A percentile compares a stretch with the other conserved stretches of the same genome.
Evolutionary conservation across 2,329 filamentous ascomycete genomes (phyloP).

Genomic region (Thermothelomyces thermophilus): DNA sequence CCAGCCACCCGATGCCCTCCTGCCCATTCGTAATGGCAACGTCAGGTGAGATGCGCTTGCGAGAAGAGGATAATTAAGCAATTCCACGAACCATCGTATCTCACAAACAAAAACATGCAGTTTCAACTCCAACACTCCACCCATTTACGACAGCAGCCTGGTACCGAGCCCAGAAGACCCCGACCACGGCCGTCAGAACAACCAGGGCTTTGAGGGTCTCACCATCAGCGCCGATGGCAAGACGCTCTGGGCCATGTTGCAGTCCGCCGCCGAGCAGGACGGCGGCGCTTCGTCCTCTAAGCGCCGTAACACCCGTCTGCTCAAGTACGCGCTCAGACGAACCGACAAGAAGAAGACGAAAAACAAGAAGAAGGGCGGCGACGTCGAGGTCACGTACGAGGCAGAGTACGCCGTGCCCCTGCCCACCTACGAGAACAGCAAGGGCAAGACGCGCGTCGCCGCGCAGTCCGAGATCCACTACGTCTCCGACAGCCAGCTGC

Average conservation of each 20-base stretch:
- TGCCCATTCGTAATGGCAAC: conserved; percentile 56
- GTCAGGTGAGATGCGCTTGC: conserved; percentile 21
- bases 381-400: conserved; percentile 37
- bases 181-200: conserved; percentile 59
- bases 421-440: conserved; percentile 49
- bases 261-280: conserved; percentile 55
- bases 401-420: conserved; percentile 62
- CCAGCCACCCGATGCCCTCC: conserved; percentile 55
- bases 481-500: conserved; percentile 56
- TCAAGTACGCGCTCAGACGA: conserved; percentile 61
- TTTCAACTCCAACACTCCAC: conserved; percentile 44
- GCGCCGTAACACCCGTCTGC: conserved; percentile 52
- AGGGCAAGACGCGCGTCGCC: conserved; percentile 47
- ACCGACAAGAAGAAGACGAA: too few species aligned
- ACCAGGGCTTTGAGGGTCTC: conserved; percentile 69
- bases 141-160: conserved; percentile 47
- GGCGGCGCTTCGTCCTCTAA: conserved; percentile 29
- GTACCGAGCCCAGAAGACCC: conserved; percentile 49
- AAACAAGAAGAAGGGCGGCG: conserved; percentile 29
- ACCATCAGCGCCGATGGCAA: conserved; percentile 57
- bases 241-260: conserved; percentile 57
- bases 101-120: too few species aligned
- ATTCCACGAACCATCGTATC: too few species aligned
- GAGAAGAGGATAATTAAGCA: background rate
- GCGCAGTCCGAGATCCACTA: conserved; percentile 64